Evolutionary conservation across 768 basidiomycete species (phyloP).

Genomic region (Termitomyces titanicus): DNA sequence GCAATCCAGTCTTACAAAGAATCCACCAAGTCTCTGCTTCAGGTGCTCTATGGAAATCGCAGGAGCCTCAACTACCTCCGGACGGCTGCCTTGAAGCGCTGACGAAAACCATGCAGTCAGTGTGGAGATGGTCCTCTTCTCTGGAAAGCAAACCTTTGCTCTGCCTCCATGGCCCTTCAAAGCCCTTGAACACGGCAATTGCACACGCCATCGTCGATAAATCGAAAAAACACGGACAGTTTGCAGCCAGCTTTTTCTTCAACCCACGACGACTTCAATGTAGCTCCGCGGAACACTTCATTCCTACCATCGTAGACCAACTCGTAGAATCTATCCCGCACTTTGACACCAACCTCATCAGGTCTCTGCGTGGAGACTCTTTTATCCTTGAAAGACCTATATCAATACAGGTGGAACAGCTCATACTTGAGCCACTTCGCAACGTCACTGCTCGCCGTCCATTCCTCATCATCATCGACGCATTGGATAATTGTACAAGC

Average conservation of each 20-base stretch:
- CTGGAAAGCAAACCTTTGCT: neutral
- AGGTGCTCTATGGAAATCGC: neutral
- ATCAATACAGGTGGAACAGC: neutral
- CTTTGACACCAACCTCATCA: neutral
- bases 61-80: neutral
- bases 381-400: neutral
- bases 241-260: conserved; percentile 1
- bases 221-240: neutral
- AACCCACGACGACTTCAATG: neutral
- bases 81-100: neutral
- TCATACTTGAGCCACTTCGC: neutral
- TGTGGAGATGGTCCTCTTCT: neutral
- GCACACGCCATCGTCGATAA: neutral
- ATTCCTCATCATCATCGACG: neutral
- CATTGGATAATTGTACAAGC: neutral
- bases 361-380: neutral
- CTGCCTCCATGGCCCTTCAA: neutral
- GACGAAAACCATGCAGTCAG: neutral
- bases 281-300: neutral
- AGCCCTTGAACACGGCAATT: neutral
- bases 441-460: neutral
- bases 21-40: neutral
- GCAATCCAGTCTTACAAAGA: neutral
- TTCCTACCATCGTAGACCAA: neutral
- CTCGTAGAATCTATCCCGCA: neutral